These are phyloP conservation scores for Saturnispora halmiae DNA, from an alignment of 805 yeast genomes.

Conservation along the genomic window DNA sequence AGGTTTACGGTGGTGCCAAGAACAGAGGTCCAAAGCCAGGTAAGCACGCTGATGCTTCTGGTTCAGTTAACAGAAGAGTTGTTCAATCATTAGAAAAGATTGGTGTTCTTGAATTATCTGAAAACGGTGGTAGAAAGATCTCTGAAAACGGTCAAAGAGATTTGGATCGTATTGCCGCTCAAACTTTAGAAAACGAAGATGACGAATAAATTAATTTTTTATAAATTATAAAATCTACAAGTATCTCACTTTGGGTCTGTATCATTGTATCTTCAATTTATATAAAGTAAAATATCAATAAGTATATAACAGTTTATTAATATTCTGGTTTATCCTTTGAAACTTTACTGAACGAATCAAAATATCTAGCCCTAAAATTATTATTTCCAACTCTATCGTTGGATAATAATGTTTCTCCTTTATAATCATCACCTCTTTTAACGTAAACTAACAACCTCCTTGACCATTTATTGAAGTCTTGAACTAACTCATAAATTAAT, in stretches of 20 bases:
- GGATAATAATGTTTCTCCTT: constrained; percentile 39
- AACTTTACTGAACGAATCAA: constrained; percentile 42
- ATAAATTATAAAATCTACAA: not conserved
- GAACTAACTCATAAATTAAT: constrained; percentile 66
- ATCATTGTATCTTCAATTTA: too few relatives aligned
- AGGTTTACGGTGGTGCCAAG: constrained; percentile 97
- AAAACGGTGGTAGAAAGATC: constrained; percentile 99
- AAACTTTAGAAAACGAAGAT: constrained; percentile 83
- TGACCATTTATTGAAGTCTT: constrained; percentile 90
- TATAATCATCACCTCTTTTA: constrained; percentile 43
- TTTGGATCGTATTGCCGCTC: constrained; percentile 99
- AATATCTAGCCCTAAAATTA: constrained; percentile 72
- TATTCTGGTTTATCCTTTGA: constrained; percentile 10
- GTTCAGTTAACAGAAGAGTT: constrained; percentile 98
- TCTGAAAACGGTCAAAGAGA: constrained; percentile 99
- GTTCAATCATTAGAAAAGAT: constrained; percentile 97
- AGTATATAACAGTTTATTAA: not conserved
- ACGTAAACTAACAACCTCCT: constrained; percentile 76
- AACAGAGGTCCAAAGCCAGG: constrained; percentile 99
- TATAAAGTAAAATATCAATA: not conserved
- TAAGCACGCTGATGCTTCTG: constrained; percentile 98
- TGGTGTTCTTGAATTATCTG: constrained; percentile 92
- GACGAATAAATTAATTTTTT: constrained; percentile 30
- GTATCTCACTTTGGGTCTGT: too few relatives aligned
- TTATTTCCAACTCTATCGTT: constrained; percentile 38